Conservation (phyloP, 2,329 filamentous ascomycete genomes). For the Ophiostoma australiae region DNA sequence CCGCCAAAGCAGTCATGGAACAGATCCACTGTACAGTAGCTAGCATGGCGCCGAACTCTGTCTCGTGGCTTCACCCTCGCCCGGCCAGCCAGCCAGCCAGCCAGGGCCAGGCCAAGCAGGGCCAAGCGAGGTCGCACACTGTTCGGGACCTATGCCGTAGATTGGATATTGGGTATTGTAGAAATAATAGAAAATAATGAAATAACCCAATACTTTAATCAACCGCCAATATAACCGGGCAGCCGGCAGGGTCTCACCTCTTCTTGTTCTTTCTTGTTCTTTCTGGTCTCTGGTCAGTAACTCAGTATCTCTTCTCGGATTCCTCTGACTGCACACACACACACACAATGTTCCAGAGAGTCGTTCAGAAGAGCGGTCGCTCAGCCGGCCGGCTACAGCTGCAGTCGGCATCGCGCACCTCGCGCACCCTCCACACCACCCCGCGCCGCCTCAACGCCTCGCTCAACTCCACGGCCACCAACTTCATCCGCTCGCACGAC, state of each 20-base stretch:
- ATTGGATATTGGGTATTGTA: not conserved
- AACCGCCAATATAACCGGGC: not conserved
- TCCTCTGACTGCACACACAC: not conserved
- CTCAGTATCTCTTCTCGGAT: no score
- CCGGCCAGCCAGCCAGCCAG: not conserved
- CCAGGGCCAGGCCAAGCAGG: conserved; percentile 4
- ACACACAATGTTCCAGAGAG: conserved; percentile 13
- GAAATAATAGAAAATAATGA: not conserved
- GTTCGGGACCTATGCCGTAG: not conserved
- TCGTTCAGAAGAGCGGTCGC: not conserved
- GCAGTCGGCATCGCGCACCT: not conserved
- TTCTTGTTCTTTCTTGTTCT: not conserved
- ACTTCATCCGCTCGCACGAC: conserved; percentile 19
- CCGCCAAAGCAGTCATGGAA: not conserved
- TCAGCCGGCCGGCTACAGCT: conserved; percentile 3
- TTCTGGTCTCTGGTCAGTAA: not conserved
- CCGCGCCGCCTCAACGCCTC: conserved; percentile 11
- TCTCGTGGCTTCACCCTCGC: not conserved
- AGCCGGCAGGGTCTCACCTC: not conserved
- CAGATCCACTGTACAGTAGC: conserved; percentile 9
- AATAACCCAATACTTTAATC: not conserved
- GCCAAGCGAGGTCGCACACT: conserved; percentile 5
- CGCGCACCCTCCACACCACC: conserved; percentile 11
- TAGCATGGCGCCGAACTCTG: not conserved
- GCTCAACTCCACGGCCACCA: conserved; percentile 17